phyloP scores from a whole-genome alignment of 495 filamentous ascomycete species.

The Emericellopsis terricola region DNA sequence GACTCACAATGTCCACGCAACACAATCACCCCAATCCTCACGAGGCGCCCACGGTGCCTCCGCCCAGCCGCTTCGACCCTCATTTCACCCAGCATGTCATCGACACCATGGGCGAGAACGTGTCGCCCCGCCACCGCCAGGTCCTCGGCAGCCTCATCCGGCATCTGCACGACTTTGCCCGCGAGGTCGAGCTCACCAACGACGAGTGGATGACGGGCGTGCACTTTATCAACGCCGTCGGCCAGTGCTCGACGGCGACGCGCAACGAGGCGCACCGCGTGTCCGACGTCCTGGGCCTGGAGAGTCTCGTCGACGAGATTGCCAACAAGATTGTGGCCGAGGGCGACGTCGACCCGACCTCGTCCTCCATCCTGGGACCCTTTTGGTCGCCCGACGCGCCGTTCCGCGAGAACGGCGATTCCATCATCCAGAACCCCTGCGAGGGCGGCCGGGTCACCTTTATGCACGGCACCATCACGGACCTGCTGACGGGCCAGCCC shows the following conservation, averaged over 20 bases:
- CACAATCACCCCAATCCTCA: slow-evolving; percentile 3
- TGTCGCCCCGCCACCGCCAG: slow-evolving; percentile 44
- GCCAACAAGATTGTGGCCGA: slow-evolving; percentile 65
- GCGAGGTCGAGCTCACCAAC: slow-evolving; percentile 61
- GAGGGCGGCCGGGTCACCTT: slow-evolving; percentile 41
- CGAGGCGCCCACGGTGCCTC: slow-evolving; percentile 6
- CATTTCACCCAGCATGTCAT: slow-evolving; percentile 61
- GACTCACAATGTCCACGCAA: slow-evolving; percentile 10
- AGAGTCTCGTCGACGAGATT: slow-evolving; percentile 71
- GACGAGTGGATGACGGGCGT: slow-evolving; percentile 72
- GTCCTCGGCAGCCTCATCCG: slow-evolving; percentile 48
- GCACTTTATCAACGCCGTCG: slow-evolving; percentile 35
- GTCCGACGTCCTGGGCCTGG: slow-evolving; percentile 64
- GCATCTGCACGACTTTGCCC: slow-evolving; percentile 70
- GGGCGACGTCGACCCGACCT: slow-evolving; percentile 51
- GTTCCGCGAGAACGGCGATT: slow-evolving; percentile 51
- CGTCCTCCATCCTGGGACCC: slow-evolving; percentile 67
- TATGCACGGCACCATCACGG: slow-evolving; percentile 61
- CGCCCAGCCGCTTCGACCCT: slow-evolving; percentile 41
- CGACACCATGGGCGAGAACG: slow-evolving; percentile 59
- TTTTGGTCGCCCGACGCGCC: slow-evolving; percentile 79
- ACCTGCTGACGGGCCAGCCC: slow-evolving; percentile 53
- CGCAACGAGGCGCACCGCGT: slow-evolving; percentile 55
- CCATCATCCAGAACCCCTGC: slow-evolving; percentile 49
- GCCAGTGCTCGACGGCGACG: slow-evolving; percentile 27